A percentile compares a stretch with the other conserved stretches of the same genome.
Evolutionary conservation across 2,329 filamentous ascomycete species (phyloP).

Genomic region (Ceratocystis variospora): DNA sequence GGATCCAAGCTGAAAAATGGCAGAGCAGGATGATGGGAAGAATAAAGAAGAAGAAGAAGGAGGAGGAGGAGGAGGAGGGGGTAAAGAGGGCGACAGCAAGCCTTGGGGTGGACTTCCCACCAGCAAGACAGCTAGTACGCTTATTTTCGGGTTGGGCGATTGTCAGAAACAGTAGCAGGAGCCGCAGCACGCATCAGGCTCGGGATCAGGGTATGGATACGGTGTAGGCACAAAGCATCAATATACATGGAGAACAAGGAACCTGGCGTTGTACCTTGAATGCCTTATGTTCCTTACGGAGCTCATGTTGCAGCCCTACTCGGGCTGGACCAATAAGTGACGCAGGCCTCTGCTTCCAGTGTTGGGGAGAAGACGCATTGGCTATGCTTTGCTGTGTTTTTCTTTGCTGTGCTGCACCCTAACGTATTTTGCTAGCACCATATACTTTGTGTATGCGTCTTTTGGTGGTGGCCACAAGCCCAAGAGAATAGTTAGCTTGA

Average conservation of each 20-base stretch:
- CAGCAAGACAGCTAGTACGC: not conserved
- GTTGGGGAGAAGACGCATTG: no score
- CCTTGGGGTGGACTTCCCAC: not conserved
- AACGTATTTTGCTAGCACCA: no score
- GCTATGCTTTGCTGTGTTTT: not conserved
- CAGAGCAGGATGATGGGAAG: no score
- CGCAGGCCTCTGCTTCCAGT: not conserved
- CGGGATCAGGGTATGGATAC: not conserved
- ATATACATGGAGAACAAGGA: not conserved
- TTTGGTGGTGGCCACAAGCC: no score
- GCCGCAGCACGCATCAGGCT: not conserved
- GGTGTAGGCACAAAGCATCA: not conserved
- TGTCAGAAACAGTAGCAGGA: not conserved
- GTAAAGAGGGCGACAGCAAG: no score
- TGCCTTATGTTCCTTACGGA: no score
- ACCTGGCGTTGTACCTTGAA: not conserved
- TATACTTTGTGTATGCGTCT: no score
- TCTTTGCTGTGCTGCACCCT: not conserved
- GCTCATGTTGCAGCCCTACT: not conserved
- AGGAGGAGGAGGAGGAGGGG: no score
- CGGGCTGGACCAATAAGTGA: not conserved
- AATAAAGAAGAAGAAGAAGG: no score
- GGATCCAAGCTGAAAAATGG: not conserved
- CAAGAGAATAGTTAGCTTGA: no score
- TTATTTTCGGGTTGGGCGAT: not conserved